A percentile compares a stretch with the other conserved stretches of the same genome.
Evolutionary conservation across 768 basidiomycete genomes (phyloP).

Genomic region (Boletus tomentosulus): DNA sequence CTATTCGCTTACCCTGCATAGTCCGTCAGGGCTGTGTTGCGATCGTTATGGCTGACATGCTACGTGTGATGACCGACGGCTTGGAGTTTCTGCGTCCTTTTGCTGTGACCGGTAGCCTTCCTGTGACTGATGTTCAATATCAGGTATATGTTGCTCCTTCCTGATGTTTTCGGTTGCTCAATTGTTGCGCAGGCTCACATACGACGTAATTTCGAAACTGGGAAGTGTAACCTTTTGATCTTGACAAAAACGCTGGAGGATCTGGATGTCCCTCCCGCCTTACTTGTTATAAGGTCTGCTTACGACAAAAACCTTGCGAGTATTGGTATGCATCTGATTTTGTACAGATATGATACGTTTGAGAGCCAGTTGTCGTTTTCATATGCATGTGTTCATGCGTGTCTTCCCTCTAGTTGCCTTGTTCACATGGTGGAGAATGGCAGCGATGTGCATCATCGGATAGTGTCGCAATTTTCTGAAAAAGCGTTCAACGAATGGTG

Average conservation of each 20-base stretch:
- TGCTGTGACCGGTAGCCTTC: constrained; percentile 39
- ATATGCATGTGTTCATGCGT: constrained; percentile 46
- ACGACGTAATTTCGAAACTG: constrained; percentile 46
- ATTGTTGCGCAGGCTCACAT: constrained; percentile 40
- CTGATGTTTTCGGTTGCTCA: constrained; percentile 3
- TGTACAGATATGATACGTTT: constrained; percentile 38
- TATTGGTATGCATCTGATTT: constrained; percentile 8
- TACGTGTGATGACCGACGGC: constrained; percentile 50
- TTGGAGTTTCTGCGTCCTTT: constrained; percentile 54
- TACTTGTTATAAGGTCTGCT: constrained; percentile 59
- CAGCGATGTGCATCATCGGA: constrained; percentile 51
- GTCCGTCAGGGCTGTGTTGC: constrained; percentile 54
- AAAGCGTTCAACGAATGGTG: constrained; percentile 44
- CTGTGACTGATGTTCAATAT: constrained; percentile 29
- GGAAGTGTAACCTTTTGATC: constrained; percentile 62
- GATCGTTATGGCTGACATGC: constrained; percentile 52
- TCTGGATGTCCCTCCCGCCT: constrained; percentile 52
- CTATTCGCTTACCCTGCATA: constrained; percentile 25
- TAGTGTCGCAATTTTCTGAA: constrained; percentile 42
- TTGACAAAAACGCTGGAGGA: constrained; percentile 57
- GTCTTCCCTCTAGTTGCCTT: constrained; percentile 47
- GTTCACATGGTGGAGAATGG: constrained; percentile 61
- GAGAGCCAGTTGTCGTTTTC: constrained; percentile 61
- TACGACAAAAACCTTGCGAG: not conserved
- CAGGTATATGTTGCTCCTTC: constrained; percentile 26